Evolutionary conservation across 495 filamentous ascomycete genomes (phyloP).

Genomic region (Podospora bellae-mahoneyi): DNA sequence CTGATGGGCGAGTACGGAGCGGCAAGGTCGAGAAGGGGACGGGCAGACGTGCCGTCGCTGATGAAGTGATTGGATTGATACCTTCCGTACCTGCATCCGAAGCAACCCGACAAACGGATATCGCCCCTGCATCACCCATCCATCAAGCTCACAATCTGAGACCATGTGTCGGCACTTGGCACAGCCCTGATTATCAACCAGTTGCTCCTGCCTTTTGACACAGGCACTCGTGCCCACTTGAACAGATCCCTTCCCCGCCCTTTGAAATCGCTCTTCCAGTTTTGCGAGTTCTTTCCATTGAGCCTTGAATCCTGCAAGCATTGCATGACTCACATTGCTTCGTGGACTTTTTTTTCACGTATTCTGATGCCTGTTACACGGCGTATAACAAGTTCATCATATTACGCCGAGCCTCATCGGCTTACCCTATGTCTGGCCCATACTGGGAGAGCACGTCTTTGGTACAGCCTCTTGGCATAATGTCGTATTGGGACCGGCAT

Average conservation of each 20-base stretch:
- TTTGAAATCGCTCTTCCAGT: background rate
- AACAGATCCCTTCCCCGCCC: no score
- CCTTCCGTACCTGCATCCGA: constrained; percentile 1
- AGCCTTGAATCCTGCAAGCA: background rate
- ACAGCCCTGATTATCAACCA: background rate
- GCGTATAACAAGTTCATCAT: background rate
- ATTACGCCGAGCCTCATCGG: background rate
- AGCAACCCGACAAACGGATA: background rate
- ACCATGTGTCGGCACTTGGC: background rate
- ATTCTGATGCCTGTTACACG: background rate
- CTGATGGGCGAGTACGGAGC: no score
- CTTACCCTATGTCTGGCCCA: background rate
- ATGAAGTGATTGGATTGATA: background rate
- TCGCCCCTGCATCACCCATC: background rate
- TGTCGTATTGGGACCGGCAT: background rate
- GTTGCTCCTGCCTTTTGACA: background rate
- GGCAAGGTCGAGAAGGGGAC: background rate
- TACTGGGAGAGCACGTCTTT: background rate
- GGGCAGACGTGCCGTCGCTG: background rate
- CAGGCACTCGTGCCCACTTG: no score
- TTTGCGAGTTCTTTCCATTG: background rate
- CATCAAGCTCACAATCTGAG: background rate
- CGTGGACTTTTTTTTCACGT: background rate
- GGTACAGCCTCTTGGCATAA: background rate
- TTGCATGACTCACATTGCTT: background rate